These are phyloP conservation scores for Trifolium subterraneum DNA, from an alignment of 306 rosid species.

Conservation along the genomic window DNA sequence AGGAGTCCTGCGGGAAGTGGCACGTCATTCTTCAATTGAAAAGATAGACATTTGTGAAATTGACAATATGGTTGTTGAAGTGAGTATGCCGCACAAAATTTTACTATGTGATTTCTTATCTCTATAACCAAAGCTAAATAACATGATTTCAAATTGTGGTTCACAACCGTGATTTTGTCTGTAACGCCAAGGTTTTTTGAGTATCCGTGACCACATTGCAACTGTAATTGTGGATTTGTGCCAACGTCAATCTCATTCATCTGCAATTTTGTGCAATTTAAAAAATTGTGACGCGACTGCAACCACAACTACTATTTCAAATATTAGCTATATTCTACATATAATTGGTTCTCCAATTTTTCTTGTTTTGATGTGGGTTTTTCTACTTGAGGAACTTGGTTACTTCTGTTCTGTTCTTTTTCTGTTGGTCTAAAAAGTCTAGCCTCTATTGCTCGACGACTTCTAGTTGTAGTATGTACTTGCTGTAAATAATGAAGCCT, in stretches of 20 bases:
- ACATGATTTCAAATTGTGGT: background rate
- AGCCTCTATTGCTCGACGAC: conserved; percentile 1
- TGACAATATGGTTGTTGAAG: conserved; percentile 97
- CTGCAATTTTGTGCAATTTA: background rate
- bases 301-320: background rate
- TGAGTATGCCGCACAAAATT: conserved; percentile 47
- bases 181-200: background rate
- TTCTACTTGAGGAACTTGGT: conserved; percentile 21
- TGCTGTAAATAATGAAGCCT: conserved; percentile 3
- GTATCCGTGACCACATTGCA: background rate
- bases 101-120: conserved; percentile 28
- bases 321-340: conserved; percentile 13
- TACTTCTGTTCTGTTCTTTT: conserved; percentile 10
- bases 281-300: background rate
- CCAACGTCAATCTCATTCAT: background rate
- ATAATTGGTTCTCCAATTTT: background rate
- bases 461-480: conserved; percentile 15
- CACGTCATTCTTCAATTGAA: conserved; percentile 90
- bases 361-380: background rate
- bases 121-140: conserved; percentile 12
- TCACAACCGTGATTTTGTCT: background rate
- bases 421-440: background rate
- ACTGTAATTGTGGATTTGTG: background rate
- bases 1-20: conserved; percentile 90
- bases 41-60: conserved; percentile 96